These are phyloP conservation scores for Brassica cretica DNA, from an alignment of 345 rosid species.

Conservation along the genomic window DNA sequence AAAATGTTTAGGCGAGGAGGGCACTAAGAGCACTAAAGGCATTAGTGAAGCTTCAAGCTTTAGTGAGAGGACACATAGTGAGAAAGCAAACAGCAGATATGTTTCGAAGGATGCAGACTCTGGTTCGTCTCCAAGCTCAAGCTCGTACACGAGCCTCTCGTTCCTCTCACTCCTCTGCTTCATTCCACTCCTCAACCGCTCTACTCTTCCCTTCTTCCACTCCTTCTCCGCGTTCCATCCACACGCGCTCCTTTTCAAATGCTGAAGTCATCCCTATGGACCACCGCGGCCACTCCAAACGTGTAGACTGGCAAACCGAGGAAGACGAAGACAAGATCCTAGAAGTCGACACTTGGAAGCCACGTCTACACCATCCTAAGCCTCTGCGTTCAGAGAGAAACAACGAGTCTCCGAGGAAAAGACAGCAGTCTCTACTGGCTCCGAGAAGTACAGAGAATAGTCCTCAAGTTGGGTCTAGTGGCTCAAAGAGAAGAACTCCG, in stretches of 20 bases:
- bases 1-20: conserved; percentile 66
- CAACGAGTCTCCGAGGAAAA: conserved; percentile 42
- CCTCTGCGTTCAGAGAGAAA: conserved; percentile 43
- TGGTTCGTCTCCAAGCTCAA: conserved; percentile 68
- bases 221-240: conserved; percentile 33
- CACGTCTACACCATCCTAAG: conserved; percentile 59
- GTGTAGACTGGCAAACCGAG: conserved; percentile 76
- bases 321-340: conserved; percentile 76
- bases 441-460: conserved; percentile 64
- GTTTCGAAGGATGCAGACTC: conserved; percentile 77
- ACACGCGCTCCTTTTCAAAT: conserved; percentile 33
- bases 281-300: conserved; percentile 36
- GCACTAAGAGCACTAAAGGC: conserved; percentile 87
- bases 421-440: conserved; percentile 37
- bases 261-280: conserved; percentile 29
- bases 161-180: conserved; percentile 35
- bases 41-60: conserved; percentile 87
- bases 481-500: conserved; percentile 64
- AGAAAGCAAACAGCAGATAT: conserved; percentile 78
- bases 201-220: conserved; percentile 29
- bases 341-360: conserved; percentile 97
- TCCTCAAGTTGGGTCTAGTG: conserved; percentile 66
- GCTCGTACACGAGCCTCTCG: conserved; percentile 72
- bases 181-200: conserved; percentile 37
- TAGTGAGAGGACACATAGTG: conserved; percentile 88